phyloP scores from a whole-genome alignment of 306 rosid species.

The Gynostemma pentaphyllum region DNA sequence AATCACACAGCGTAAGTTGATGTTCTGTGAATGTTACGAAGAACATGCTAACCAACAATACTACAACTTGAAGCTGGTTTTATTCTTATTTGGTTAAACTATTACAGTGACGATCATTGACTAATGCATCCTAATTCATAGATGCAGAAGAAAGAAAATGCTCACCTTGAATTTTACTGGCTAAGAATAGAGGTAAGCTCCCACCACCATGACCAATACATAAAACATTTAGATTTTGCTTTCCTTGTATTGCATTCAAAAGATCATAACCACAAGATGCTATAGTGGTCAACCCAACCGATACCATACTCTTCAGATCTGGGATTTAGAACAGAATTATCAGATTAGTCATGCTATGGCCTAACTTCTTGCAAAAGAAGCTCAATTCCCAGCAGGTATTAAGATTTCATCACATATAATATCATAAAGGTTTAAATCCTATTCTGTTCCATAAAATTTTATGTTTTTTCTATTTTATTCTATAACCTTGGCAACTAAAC shows the following conservation, averaged over 20 bases:
- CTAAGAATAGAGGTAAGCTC: slow-evolving; percentile 76
- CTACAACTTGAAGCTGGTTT: not conserved
- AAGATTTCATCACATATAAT: not conserved
- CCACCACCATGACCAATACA: slow-evolving; percentile 99
- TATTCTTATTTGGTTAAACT: not conserved
- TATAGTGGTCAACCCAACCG: slow-evolving; percentile 58
- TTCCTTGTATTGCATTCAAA: slow-evolving; percentile 37
- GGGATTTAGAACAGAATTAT: slow-evolving; percentile 18
- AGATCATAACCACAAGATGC: slow-evolving; percentile 71
- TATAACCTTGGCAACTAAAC: no score
- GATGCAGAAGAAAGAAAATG: slow-evolving; percentile 5
- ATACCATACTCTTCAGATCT: slow-evolving; percentile 89
- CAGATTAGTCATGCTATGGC: not conserved
- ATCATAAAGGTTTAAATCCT: no score
- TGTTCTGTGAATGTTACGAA: not conserved
- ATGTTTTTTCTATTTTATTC: no score
- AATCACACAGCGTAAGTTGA: no score
- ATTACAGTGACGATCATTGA: not conserved
- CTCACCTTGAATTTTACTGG: slow-evolving; percentile 74
- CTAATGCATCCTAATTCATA: not conserved
- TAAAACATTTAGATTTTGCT: slow-evolving; percentile 46
- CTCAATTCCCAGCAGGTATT: not conserved
- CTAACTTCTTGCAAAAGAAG: not conserved
- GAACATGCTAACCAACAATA: not conserved
- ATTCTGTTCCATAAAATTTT: no score